A percentile compares a stretch with the other conserved stretches of the same genome.
Evolutionary conservation across 164 flowering plant species (phyloP).

Genomic region (Akebia trifoliata): DNA sequence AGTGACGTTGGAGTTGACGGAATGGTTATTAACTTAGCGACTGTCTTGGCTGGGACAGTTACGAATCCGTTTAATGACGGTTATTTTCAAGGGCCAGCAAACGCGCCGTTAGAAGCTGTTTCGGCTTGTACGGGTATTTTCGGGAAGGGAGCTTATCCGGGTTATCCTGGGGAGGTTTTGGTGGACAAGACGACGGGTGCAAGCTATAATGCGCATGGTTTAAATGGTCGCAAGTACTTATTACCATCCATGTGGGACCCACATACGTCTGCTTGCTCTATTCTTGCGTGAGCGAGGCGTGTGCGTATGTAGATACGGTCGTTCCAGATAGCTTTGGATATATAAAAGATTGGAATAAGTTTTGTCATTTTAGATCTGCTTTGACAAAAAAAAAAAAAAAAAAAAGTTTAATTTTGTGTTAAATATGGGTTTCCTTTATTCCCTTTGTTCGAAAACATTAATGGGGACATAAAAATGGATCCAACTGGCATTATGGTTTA

Average conservation of each 20-base stretch:
- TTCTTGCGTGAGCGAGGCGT: conserved; percentile 38
- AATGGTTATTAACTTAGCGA: conserved; percentile 73
- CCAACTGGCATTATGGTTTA: too few species aligned
- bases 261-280: conserved; percentile 39
- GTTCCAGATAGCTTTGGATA: too few species aligned
- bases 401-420: too few species aligned
- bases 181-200: conserved; percentile 57
- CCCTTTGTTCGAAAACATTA: too few species aligned
- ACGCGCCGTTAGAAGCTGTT: conserved; percentile 74
- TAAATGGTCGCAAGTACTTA: conserved; percentile 54
- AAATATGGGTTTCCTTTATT: too few species aligned
- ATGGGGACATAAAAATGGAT: too few species aligned
- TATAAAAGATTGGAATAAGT: too few species aligned
- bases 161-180: conserved; percentile 59
- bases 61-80: conserved; percentile 75
- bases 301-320: not conserved
- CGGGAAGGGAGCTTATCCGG: conserved; percentile 76
- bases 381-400: too few species aligned
- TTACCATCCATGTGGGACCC: conserved; percentile 94
- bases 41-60: conserved; percentile 65
- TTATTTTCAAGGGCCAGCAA: conserved; percentile 62
- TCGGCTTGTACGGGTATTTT: conserved; percentile 72
- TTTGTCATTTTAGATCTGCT: too few species aligned
- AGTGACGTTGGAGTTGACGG: conserved; percentile 86
- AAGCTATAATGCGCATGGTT: conserved; percentile 73